Base-by-base conservation (phyloP, 202 grass and related monocot species). In the Sporobolus alterniflorus region DNA sequence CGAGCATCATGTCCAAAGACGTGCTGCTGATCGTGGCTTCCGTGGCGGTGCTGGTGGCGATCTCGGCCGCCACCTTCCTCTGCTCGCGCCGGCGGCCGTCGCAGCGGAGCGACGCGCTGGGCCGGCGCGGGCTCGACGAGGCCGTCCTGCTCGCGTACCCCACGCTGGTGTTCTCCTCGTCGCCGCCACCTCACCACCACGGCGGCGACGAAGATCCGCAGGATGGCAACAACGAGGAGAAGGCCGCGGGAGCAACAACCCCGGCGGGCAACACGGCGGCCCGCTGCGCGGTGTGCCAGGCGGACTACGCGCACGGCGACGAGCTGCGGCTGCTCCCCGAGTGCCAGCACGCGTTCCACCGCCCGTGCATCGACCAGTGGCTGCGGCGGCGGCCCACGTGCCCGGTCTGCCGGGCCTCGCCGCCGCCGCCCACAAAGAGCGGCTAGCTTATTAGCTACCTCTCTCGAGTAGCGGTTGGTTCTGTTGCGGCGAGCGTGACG, bases 321-420 rank as follows among this genome's bases (percentile, higher is more conserved):
- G 84, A 91, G 73, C 84, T 98, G 18, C 81, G 92, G 50, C 62
- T 51, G 78, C 54, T 98, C 51, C 92, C 92, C 7, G 89, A 79
- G 5, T 98, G 90, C 67, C 34, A 60, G 1, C 95, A 98, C 82
- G 55, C 84, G 82, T 98, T 98, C 81, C 95, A 98, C 47, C 71
- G 85, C 2, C 34, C 18, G 14, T 98, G 95, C 68, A 52, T 93
- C 22, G 92, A 98, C 83, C 77, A 69, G 22, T 98, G 95, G 95
- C 83, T 98, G n/a, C 83, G 73, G 44, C 84, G 62, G 9, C 88
- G 83, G 9, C 76, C 92, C 9, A 93, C 90, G 3, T 98, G 95
- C 85, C 95, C 95, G 6, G 74, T 95, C 15, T 95, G 95, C 65
- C 82, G 88, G 0, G 26, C 46, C 17, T 31, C 70, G 11, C 76